Conservation (phyloP, 306 rosid genomes). For the Fragaria vesca region DNA sequence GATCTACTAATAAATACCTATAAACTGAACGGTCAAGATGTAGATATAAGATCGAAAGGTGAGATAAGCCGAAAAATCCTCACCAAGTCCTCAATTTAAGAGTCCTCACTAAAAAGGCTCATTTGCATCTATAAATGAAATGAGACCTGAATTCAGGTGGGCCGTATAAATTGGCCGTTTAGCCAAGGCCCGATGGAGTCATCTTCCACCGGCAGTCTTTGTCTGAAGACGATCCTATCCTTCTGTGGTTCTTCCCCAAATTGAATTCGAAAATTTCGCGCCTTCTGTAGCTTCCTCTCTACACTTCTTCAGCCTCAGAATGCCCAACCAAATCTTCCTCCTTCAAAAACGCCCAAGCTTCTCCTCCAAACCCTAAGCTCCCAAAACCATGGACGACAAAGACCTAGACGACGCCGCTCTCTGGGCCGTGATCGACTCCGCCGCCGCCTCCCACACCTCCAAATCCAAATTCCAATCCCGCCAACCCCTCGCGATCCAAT, state of each 20-base stretch:
- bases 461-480: constrained; percentile 50
- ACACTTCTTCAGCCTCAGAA: not conserved
- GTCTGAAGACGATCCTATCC: not conserved
- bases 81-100: too few relatives aligned
- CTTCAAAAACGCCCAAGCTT: not conserved
- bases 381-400: constrained; percentile 58
- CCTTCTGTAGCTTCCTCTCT: not conserved
- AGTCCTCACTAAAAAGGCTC: too few relatives aligned
- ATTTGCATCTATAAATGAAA: too few relatives aligned
- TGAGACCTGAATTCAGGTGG: too few relatives aligned
- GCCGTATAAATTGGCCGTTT: not conserved
- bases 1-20: too few relatives aligned
- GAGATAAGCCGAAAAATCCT: too few relatives aligned
- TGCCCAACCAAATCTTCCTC: not conserved
- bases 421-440: constrained; percentile 93
- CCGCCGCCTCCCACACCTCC: constrained; percentile 59
- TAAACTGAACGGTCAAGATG: too few relatives aligned
- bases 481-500: constrained; percentile 45
- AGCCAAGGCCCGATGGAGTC: not conserved
- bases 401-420: constrained; percentile 86
- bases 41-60: too few relatives aligned
- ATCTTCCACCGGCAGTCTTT: not conserved
- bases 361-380: not conserved
- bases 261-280: constrained; percentile 3
- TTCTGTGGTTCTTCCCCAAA: not conserved